phyloP scores from a whole-genome alignment of 192 early-diverging fungal species.

The Paraglomus brasilianum region DNA sequence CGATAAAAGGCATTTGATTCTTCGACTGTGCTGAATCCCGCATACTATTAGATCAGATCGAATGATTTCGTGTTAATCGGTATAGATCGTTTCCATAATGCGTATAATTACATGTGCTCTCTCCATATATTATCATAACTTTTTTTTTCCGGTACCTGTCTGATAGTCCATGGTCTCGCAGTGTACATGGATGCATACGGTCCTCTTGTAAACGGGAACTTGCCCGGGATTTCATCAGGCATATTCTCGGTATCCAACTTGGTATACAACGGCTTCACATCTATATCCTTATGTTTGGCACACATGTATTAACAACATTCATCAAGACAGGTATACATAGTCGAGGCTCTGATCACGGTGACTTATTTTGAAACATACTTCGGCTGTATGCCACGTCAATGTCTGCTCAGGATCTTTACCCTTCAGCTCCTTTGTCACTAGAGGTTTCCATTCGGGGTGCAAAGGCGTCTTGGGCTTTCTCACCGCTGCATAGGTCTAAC shows the following conservation, averaged over 20 bases:
- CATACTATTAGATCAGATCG: conserved; percentile 60
- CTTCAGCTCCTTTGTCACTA: conserved; percentile 83
- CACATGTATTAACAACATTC: background rate
- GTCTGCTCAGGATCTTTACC: conserved; percentile 74
- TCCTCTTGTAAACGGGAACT: conserved; percentile 85
- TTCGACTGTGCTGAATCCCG: conserved; percentile 91
- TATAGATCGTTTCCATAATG: too few relatives aligned
- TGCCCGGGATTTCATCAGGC: conserved; percentile 73
- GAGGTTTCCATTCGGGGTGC: conserved; percentile 68
- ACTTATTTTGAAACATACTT: conserved; percentile 40
- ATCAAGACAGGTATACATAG: background rate
- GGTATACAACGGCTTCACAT: conserved; percentile 86
- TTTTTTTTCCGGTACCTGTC: conserved; percentile 51
- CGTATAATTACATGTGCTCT: too few relatives aligned
- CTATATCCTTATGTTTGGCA: conserved; percentile 56
- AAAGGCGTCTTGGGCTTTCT: conserved; percentile 49
- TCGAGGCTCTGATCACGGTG: background rate
- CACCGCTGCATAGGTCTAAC: conserved; percentile 21
- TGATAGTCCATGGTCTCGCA: conserved; percentile 81
- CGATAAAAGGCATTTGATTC: conserved; percentile 88
- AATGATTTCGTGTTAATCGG: background rate
- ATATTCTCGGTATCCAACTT: conserved; percentile 63
- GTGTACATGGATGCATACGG: conserved; percentile 86
- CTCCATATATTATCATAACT: background rate
- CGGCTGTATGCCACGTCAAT: conserved; percentile 80